Conservation (phyloP, 371 early-diverging fungal species). For the Mucor piriformis region DNA sequence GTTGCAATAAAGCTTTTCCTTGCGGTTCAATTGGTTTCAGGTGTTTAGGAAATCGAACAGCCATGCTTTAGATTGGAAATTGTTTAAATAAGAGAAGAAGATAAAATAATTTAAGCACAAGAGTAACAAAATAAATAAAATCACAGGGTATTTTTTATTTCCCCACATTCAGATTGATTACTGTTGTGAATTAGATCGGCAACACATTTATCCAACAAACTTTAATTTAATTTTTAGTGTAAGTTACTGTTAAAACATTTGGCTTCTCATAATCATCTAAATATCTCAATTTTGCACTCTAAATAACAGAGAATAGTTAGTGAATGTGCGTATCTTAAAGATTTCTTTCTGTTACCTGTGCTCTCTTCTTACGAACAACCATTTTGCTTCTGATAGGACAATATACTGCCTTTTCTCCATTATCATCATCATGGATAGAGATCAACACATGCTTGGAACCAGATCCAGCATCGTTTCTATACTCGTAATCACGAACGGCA, state of each 20-base stretch:
- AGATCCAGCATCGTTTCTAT: constrained; percentile 39
- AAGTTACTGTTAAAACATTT: constrained; percentile 37
- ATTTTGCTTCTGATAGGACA: constrained; percentile 43
- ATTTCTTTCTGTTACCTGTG: constrained; percentile 28
- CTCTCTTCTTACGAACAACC: constrained; percentile 46
- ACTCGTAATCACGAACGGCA: constrained; percentile 48
- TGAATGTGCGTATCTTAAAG: not conserved
- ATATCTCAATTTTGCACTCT: constrained; percentile 29
- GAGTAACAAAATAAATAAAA: not conserved
- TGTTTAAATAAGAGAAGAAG: constrained; percentile 11
- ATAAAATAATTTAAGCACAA: not conserved
- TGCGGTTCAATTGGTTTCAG: constrained; percentile 60
- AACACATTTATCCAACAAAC: constrained; percentile 22
- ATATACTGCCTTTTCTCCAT: constrained; percentile 29
- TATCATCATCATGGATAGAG: constrained; percentile 27
- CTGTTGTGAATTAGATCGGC: constrained; percentile 14
- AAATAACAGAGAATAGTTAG: not conserved
- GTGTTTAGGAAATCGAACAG: constrained; percentile 49
- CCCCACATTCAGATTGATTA: constrained; percentile 25
- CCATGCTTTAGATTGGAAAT: constrained; percentile 13
- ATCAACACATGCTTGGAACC: constrained; percentile 35
- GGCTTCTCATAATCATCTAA: constrained; percentile 47
- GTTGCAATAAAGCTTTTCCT: constrained; percentile 45
- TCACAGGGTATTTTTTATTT: constrained; percentile 1
- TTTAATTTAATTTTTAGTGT: constrained; percentile 15